Evolutionary conservation across 2,329 filamentous ascomycete species (phyloP), one percentile per base, ranked within the genome.

Genomic region (Monosporascus sp.): DNA sequence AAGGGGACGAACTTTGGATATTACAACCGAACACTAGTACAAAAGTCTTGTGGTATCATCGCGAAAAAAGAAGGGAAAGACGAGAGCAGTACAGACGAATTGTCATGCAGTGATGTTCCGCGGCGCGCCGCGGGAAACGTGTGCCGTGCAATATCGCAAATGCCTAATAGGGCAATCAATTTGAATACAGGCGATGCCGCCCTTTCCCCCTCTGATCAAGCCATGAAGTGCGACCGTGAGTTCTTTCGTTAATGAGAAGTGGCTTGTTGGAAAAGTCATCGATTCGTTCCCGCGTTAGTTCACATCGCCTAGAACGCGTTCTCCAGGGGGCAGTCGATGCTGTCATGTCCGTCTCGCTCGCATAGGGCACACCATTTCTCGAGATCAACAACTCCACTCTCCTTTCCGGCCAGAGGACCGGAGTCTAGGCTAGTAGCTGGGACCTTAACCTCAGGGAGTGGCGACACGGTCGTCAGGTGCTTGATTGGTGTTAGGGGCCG

Each of bases 291-390:
- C 31, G 11, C 4, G 31, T 35, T 35, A 35, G 31, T 35, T 35
- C 31, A 35, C 31, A 35, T 35, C 9, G 31, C 31, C 69, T 74
- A 86, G 59, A 86, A 88, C 31, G 84, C 84, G 70, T 95, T 90
- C 72, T 96, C 92, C 70, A 96, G 88, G 14, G 92, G 91, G 71
- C 92, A 96, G 70, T 95, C 90, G 56, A 96, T 92, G 65, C 93
- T 97, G 71, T 97, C 89, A 68, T 99, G 94, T 15, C 94, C 94
- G 65, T 99, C 94, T 57, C 90, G 84, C 76, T 99, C 94, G 68
- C 94, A 99, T 45, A 97, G 78, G 17, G 94, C 94, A 71, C 94
- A 99, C 94, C 94, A 99, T 73, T 96, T 97, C 57, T 87, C 82
- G 51, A 86, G 83, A 64, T 97, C 90, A 59, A 93, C 78, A 47